phyloP scores from a whole-genome alignment of 2,329 filamentous ascomycete genomes.

The Colletotrichum karsti region DNA sequence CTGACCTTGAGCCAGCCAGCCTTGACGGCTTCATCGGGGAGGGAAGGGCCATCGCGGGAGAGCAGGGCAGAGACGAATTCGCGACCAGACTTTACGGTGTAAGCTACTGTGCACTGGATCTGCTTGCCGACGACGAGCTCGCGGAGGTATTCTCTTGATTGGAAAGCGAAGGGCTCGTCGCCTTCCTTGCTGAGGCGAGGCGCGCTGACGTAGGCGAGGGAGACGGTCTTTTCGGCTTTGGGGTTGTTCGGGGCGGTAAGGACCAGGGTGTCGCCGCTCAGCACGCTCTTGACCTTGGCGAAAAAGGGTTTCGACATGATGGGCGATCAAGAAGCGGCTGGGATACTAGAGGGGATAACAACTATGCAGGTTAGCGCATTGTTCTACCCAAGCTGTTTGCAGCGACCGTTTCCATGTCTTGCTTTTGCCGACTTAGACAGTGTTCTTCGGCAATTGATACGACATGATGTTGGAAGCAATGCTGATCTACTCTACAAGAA shows the following conservation, averaged over 20 bases:
- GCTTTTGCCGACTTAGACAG: slow-evolving; percentile 6
- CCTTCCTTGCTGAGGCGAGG: slow-evolving; percentile 88
- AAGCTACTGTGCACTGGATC: slow-evolving; percentile 84
- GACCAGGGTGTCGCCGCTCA: slow-evolving; percentile 92
- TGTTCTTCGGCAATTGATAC: too few relatives aligned
- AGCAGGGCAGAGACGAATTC: slow-evolving; percentile 87
- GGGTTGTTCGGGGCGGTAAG: slow-evolving; percentile 84
- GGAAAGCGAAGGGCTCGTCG: slow-evolving; percentile 92
- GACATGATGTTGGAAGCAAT: not conserved
- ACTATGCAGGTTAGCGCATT: slow-evolving; percentile 3
- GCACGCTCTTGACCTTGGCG: slow-evolving; percentile 89
- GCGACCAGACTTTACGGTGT: slow-evolving; percentile 85
- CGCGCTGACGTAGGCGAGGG: slow-evolving; percentile 90
- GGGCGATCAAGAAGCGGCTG: slow-evolving; percentile 29
- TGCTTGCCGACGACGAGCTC: slow-evolving; percentile 85
- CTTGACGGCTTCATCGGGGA: slow-evolving; percentile 86
- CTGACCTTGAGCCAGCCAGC: slow-evolving; percentile 94
- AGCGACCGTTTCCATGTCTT: not conserved
- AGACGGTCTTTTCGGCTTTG: slow-evolving; percentile 83
- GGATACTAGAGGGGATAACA: not conserved
- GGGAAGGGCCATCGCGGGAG: slow-evolving; percentile 74
- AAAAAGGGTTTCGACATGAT: slow-evolving; percentile 64
- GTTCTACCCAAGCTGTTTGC: not conserved
- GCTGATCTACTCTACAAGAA: too few relatives aligned
- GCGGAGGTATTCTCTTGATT: slow-evolving; percentile 92